These are phyloP conservation scores for Haplosporangium sp. DNA, from an alignment of 371 early-diverging fungal genomes.

Conservation along the genomic window DNA sequence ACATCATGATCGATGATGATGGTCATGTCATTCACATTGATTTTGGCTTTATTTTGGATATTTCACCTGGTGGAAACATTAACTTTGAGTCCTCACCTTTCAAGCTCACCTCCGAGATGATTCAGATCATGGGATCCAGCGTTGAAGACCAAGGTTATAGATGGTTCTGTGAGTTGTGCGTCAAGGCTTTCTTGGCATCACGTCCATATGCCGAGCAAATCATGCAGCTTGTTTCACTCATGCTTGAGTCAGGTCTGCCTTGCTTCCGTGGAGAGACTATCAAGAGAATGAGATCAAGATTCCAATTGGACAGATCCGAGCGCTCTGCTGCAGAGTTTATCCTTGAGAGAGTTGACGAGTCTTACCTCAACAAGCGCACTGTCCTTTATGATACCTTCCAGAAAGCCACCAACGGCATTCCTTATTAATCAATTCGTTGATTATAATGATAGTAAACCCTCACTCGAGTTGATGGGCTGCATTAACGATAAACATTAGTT, in stretches of 20 bases:
- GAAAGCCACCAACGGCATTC: constrained; percentile 87
- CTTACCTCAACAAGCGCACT: constrained; percentile 91
- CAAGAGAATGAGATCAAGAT: constrained; percentile 87
- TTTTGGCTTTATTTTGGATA: constrained; percentile 99
- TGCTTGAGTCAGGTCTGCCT: constrained; percentile 97
- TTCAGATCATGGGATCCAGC: constrained; percentile 95
- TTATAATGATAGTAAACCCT: neutral
- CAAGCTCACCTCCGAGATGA: constrained; percentile 98
- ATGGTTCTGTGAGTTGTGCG: constrained; percentile 89
- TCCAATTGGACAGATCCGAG: constrained; percentile 93
- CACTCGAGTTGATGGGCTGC: no score
- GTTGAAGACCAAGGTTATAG: constrained; percentile 86
- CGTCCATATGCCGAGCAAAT: constrained; percentile 95
- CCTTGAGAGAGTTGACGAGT: constrained; percentile 83
- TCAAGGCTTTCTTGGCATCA: constrained; percentile 92
- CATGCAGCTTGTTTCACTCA: constrained; percentile 88
- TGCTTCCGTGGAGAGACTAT: constrained; percentile 97
- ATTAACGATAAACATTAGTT: neutral
- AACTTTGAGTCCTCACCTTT: constrained; percentile 98
- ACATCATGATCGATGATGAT: constrained; percentile 98
- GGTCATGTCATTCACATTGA: constrained; percentile 99
- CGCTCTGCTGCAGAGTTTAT: constrained; percentile 96
- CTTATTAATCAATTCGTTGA: constrained; percentile 25
- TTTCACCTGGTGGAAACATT: constrained; percentile 97
- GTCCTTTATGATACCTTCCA: constrained; percentile 91